Base-by-base conservation (phyloP, 345 rosid genomes). In the Anastatica hierochuntica region DNA sequence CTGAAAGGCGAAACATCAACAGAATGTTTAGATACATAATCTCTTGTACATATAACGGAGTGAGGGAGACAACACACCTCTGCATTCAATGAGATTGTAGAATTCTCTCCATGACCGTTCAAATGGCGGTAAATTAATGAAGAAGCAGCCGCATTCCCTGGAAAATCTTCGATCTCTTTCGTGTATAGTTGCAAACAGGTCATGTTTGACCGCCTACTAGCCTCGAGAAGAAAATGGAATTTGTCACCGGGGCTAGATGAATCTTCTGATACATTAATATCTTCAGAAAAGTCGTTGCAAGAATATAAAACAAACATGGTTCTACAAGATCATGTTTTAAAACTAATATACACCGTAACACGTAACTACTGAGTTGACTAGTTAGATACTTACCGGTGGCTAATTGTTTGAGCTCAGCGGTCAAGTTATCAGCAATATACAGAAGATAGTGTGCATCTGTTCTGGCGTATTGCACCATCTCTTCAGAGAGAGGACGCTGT, bases 361-460 rank as follows among this genome's bases (percentile, higher is more conserved):
- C n/a, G 2, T 9, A 9, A 31, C 4, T 31, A 31, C 3, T 31
- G 12, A 31, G 4, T 10, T 31, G 10, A n/a, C 36, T 31, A 31
- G 36, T 31, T 31, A 31, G 35, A 67, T 56, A 18, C 41, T 54
- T 81, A 87, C 96, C 98, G 57, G n/a, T 56, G 50, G 68, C 69
- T 44, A 40, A 73, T 58, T 80, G 72, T 72, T 72, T 81, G 56
- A 84, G 85, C 68, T 90, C 98, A 43, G 58, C 23, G 56, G 76
- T 68, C 67, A 90, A 73, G 50, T 72, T 67, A 40, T 61, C 56
- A 4, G 95, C 92, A 74, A 90, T 81, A 56, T 74, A 73, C 15
- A 90, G 68, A 40, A 90, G 77, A 78, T 84, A 87, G 69, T 80
- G 85, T 15, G 95, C 96, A 77, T 87, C 96, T 0, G 77, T 83